phyloP scores from a whole-genome alignment of 164 flowering plant species.

The grape (Vitis vinifera) region ASM3070453v1 NC_081806.1:4542001-4542500 shows the following conservation, averaged over 20 bases:
- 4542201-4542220: too few species aligned
- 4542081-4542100: background rate
- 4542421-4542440: background rate
- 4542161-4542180: background rate
- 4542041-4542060: slow-evolving; percentile 81
- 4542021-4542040: slow-evolving; percentile 91
- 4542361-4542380: slow-evolving; percentile 72
- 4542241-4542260: background rate
- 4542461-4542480: background rate
- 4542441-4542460: background rate
- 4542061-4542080: slow-evolving; percentile 15
- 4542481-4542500: background rate
- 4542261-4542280: background rate
- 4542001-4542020: slow-evolving; percentile 98
- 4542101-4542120: background rate
- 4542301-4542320: slow-evolving; percentile 78
- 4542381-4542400: background rate
- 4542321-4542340: slow-evolving; percentile 71
- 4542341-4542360: slow-evolving; percentile 82
- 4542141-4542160: too few species aligned
- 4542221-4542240: background rate
- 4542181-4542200: background rate
- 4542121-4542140: too few species aligned
- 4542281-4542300: slow-evolving; percentile 64
- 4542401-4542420: background rate